Evolutionary conservation across 805 yeast species (phyloP).

Genomic region (Schwanniomyces yamadae): DNA sequence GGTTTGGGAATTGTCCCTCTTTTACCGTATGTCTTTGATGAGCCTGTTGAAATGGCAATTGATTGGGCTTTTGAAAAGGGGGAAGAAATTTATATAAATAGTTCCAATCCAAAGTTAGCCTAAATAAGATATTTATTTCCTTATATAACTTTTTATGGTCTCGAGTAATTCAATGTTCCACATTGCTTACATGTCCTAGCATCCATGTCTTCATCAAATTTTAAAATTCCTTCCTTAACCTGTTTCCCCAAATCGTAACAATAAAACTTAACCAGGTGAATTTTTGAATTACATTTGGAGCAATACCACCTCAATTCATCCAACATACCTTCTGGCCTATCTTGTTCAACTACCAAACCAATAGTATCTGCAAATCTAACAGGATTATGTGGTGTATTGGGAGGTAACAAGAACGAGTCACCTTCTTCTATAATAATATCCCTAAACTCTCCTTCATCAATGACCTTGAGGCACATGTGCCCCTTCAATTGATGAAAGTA

Average conservation of each 20-base stretch:
- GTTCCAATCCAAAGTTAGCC: conserved; percentile 5
- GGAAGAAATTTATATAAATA: conserved; percentile 26
- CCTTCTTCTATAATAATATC: conserved; percentile 80
- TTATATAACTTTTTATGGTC: conserved; percentile 37
- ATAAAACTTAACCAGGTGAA: conserved; percentile 69
- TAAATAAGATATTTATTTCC: conserved; percentile 1
- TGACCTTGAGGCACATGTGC: conserved; percentile 78
- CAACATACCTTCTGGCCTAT: conserved; percentile 67
- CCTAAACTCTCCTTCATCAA: conserved; percentile 64
- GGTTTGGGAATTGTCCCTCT: conserved; percentile 78
- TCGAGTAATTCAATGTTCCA: conserved; percentile 70
- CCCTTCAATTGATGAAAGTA: conserved; percentile 90
- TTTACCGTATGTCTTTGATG: conserved; percentile 76
- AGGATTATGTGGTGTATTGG: conserved; percentile 86
- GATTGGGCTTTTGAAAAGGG: conserved; percentile 61
- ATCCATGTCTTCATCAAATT: conserved; percentile 60
- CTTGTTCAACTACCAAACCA: conserved; percentile 91
- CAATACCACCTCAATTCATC: conserved; percentile 92
- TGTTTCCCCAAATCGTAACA: conserved; percentile 86
- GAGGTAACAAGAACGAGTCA: conserved; percentile 83
- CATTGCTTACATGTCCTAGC: conserved; percentile 74
- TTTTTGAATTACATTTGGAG: conserved; percentile 58
- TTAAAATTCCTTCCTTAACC: conserved; percentile 76
- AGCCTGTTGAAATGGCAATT: conserved; percentile 72
- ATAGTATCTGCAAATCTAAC: conserved; percentile 82